Conservation (phyloP, 805 yeast species). For the Candida nitratophila region DNA sequence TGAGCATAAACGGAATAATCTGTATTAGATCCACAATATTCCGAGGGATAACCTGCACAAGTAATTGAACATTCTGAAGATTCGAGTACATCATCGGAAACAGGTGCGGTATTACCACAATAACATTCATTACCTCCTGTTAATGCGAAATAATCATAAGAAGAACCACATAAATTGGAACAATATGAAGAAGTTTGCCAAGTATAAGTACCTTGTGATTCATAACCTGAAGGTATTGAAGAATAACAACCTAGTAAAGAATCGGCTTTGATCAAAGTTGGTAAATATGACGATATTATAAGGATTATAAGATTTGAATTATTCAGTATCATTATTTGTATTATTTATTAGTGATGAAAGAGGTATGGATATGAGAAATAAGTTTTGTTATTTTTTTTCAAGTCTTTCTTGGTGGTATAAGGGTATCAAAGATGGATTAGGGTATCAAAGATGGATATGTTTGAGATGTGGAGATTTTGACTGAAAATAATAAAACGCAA, state of each 20-base stretch:
- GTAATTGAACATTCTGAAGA: constrained; percentile 31
- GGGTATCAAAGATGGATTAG: no score
- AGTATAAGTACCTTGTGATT: constrained; percentile 38
- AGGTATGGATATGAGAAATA: no score
- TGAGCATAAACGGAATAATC: constrained; percentile 40
- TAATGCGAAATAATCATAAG: constrained; percentile 42
- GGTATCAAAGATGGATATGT: no score
- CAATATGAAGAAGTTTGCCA: constrained; percentile 61
- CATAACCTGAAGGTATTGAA: constrained; percentile 27
- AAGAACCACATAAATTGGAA: constrained; percentile 35
- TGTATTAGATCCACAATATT: constrained; percentile 51
- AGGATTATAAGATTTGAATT: neutral
- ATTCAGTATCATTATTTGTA: neutral
- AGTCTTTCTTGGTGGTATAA: no score
- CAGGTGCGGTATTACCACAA: constrained; percentile 49
- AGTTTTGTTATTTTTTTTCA: no score
- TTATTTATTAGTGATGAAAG: no score
- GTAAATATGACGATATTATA: neutral
- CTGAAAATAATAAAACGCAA: no score
- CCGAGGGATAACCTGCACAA: constrained; percentile 60
- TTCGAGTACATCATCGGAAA: constrained; percentile 16
- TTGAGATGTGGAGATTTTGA: no score
- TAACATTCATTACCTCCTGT: constrained; percentile 51
- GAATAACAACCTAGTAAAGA: constrained; percentile 32
- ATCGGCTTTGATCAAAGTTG: neutral